Conservation (phyloP, 23 red algal genomes). For the Agarophyton chilense region DNA sequence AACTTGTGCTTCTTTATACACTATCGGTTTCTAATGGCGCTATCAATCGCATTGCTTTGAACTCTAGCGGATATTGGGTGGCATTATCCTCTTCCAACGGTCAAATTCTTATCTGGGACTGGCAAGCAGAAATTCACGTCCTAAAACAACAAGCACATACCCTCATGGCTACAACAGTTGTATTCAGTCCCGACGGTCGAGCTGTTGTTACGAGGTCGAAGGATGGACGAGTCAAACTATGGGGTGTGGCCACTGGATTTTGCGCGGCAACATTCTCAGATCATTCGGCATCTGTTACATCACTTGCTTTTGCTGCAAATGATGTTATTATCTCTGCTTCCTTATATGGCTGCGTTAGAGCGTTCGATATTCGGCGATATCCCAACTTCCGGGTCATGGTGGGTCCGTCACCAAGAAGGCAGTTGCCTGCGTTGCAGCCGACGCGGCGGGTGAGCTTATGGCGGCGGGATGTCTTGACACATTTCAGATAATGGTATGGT, state of each 20-base stretch:
- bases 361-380: constrained; percentile 88
- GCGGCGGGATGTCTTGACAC: too few species aligned
- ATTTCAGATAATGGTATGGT: too few species aligned
- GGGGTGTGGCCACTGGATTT: constrained; percentile 81
- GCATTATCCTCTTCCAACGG: constrained; percentile 73
- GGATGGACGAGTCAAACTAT: constrained; percentile 94
- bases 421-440: constrained; percentile 85
- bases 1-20: too few species aligned
- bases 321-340: constrained; percentile 87
- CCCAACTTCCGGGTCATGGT: constrained; percentile 85
- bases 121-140: constrained; percentile 92
- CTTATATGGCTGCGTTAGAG: constrained; percentile 90
- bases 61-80: constrained; percentile 85
- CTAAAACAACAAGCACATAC: constrained; percentile 94
- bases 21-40: constrained; percentile 56
- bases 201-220: constrained; percentile 80
- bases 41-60: constrained; percentile 65
- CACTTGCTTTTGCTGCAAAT: constrained; percentile 77
- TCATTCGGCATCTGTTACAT: too few species aligned
- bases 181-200: too few species aligned
- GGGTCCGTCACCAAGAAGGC: constrained; percentile 69
- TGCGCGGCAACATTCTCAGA: constrained; percentile 84
- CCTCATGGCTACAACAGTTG: constrained; percentile 55
- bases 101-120: constrained; percentile 94
- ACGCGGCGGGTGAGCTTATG: too few species aligned